These are phyloP conservation scores for Metrosideros polymorpha DNA, from an alignment of 441 rosid species.

Conservation along the genomic window DNA sequence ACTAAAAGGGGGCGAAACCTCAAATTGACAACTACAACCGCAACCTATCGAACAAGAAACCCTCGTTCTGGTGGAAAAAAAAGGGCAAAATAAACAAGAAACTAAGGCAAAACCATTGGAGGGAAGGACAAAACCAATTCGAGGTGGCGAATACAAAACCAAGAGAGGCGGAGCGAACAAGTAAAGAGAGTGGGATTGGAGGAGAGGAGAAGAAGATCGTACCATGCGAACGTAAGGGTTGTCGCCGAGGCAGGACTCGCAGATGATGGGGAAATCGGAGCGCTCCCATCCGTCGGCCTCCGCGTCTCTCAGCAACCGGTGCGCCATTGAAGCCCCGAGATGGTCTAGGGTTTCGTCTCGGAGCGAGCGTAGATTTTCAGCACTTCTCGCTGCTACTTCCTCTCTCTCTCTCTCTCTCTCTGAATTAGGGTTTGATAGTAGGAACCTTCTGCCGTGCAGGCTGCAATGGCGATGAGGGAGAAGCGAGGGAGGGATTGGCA, in stretches of 20 bases:
- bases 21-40: neutral
- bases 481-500: neutral
- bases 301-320: slow-evolving; percentile 68
- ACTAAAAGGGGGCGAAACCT: neutral
- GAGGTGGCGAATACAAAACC: neutral
- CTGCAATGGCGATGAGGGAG: neutral
- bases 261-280: slow-evolving; percentile 84
- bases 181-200: neutral
- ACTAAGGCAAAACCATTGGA: neutral
- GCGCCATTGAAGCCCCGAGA: slow-evolving; percentile 40
- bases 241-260: slow-evolving; percentile 97
- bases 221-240: slow-evolving; percentile 96
- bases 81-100: neutral
- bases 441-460: neutral
- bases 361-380: neutral
- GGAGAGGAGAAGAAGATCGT: neutral
- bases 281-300: slow-evolving; percentile 97
- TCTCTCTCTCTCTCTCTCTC: too few relatives aligned
- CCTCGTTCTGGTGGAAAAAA: neutral
- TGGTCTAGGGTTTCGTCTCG: neutral
- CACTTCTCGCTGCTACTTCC: neutral
- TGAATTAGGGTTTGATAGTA: neutral
- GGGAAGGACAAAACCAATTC: neutral
- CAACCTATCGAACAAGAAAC: neutral
- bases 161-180: neutral